Evolutionary conservation across 1,139 yeast species (phyloP).

Genomic region (Sugiyamaella japonica): DNA sequence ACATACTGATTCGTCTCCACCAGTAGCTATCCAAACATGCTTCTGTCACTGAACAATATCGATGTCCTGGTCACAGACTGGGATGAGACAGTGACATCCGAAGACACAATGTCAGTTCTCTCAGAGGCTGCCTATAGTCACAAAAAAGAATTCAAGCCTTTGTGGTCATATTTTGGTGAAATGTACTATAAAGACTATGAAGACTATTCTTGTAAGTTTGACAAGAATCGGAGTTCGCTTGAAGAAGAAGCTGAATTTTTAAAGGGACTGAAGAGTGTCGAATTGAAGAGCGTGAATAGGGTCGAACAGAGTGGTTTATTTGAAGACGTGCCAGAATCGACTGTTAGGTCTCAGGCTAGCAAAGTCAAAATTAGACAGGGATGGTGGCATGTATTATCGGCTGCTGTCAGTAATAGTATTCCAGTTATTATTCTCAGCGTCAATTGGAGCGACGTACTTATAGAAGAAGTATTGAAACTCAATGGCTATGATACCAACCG

Average conservation of each 20-base stretch:
- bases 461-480: slow-evolving; percentile 44
- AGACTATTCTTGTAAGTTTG: slow-evolving; percentile 20
- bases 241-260: slow-evolving; percentile 50
- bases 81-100: slow-evolving; percentile 67
- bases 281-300: slow-evolving; percentile 52
- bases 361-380: slow-evolving; percentile 48
- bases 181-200: slow-evolving; percentile 48
- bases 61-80: slow-evolving; percentile 53
- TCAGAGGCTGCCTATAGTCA: slow-evolving; percentile 52
- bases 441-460: slow-evolving; percentile 62
- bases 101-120: slow-evolving; percentile 57
- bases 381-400: slow-evolving; percentile 44
- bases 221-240: slow-evolving; percentile 26
- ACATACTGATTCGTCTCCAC: no score
- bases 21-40: not conserved
- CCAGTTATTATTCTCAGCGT: slow-evolving; percentile 57
- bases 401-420: slow-evolving; percentile 33
- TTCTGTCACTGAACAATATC: slow-evolving; percentile 18
- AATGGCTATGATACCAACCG: slow-evolving; percentile 39
- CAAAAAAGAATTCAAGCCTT: slow-evolving; percentile 44
- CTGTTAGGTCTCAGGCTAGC: slow-evolving; percentile 43
- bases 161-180: slow-evolving; percentile 49
- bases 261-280: slow-evolving; percentile 48
- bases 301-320: slow-evolving; percentile 48
- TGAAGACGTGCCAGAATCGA: slow-evolving; percentile 43